Evolutionary conservation across 768 basidiomycete species (phyloP), one percentile per base, ranked within the genome.

Genomic region (Leccinum uliginosum): DNA sequence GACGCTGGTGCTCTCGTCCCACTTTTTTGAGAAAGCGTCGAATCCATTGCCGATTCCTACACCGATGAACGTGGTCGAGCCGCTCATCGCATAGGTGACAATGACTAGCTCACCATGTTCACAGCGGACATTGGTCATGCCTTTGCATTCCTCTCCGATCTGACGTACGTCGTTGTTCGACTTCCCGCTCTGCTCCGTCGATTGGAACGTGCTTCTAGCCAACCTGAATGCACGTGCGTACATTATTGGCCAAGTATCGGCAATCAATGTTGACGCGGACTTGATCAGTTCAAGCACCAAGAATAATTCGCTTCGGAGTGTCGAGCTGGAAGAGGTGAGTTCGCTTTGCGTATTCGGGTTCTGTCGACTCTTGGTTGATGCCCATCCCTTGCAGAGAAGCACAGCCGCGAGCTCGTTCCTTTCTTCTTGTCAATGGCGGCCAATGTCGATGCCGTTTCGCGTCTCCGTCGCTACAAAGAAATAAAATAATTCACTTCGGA

Each of bases 391-490:
- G 89, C 86, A 0, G 92, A 98, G 71, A 90, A 87, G 69, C 88
- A 96, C 71, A 91, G 89, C 55, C 86, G 91, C 35, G 83, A 89
- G 19, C 75, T 98, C 30, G 77, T 97, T n/a, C 86, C 92, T 0
- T 79, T 89, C 55, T 97, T 98, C 75, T 77, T 98, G 38, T 68
- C 61, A 50, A 70, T 83, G 46, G 77, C 74, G 17, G 60, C 60
- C 32, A 35, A 61, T 30, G 52, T 59, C 10, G 70, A 74, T 49
- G 63, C 65, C 4, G 58, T 70, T 4, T 65, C 75, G 4, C 78
- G 75, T 47, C 70, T 89, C 8, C 73, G 83, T 2, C 85, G 83
- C 43, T 71, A 78, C 27, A 87, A 85, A 65, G n/a, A n/a, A n/a
- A n/a, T n/a, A n/a, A n/a, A n/a, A n/a, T n/a, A n/a, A n/a, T n/a